Conservation (phyloP, 305 asterid species). For the Lippia alba region DNA sequence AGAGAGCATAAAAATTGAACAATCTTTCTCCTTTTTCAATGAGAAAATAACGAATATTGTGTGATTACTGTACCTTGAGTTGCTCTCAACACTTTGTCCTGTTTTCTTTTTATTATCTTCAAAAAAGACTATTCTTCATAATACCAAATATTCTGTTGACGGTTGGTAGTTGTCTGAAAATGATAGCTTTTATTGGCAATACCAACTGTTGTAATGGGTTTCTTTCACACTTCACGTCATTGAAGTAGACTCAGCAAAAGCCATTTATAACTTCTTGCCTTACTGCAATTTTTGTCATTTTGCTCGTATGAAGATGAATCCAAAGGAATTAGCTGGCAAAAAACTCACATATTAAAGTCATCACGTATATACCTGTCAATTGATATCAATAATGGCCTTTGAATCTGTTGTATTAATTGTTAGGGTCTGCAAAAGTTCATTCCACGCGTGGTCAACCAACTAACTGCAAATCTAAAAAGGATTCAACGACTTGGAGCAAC, state of each 20-base stretch:
- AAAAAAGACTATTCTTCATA: no score
- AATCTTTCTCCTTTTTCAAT: not conserved
- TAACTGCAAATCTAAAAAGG: slow-evolving; percentile 37
- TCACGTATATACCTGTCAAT: no score
- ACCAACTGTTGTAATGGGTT: not conserved
- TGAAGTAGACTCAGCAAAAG: slow-evolving; percentile 3
- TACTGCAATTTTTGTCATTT: slow-evolving; percentile 6
- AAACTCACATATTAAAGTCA: slow-evolving; percentile 6
- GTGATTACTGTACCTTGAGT: not conserved
- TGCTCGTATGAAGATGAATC: not conserved
- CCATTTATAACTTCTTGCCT: slow-evolving; percentile 1
- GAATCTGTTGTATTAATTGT: not conserved
- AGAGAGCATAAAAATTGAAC: not conserved
- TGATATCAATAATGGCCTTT: not conserved
- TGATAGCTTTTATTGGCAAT: not conserved
- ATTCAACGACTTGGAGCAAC: slow-evolving; percentile 47
- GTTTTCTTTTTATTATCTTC: not conserved
- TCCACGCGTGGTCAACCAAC: slow-evolving; percentile 51
- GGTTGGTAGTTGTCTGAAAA: not conserved
- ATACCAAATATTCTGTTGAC: no score
- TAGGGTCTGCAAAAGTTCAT: slow-evolving; percentile 53
- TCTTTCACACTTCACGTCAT: not conserved
- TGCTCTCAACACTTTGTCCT: slow-evolving; percentile 17
- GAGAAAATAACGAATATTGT: not conserved
- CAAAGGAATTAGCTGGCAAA: slow-evolving; percentile 30